These are phyloP conservation scores for Paecilomyces niveus DNA, from an alignment of 2,329 filamentous ascomycete genomes.

Conservation along the genomic window DNA sequence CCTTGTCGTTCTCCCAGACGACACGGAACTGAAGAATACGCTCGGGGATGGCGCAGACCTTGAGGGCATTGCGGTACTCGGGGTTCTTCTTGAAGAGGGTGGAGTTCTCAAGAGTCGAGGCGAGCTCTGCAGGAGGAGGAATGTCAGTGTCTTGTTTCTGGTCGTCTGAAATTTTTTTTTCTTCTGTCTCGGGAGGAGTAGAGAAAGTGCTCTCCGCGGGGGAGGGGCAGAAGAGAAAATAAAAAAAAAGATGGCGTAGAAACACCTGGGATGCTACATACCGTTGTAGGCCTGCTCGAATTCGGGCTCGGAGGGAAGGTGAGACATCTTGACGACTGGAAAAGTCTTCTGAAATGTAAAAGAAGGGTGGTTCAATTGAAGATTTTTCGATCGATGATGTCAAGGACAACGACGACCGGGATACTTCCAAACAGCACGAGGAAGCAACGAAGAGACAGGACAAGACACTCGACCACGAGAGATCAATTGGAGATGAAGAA, in stretches of 20 bases:
- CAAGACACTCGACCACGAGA: not conserved
- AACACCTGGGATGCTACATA: slow-evolving; percentile 37
- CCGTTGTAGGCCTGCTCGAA: slow-evolving; percentile 98
- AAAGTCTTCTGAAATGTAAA: slow-evolving; percentile 3
- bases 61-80: slow-evolving; percentile 85
- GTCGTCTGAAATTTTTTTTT: not conserved
- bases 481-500: slow-evolving; percentile 9
- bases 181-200: not conserved
- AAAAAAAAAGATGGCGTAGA: not conserved
- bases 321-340: slow-evolving; percentile 56
- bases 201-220: not conserved
- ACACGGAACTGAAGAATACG: slow-evolving; percentile 96
- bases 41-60: slow-evolving; percentile 85
- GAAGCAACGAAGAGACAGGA: not conserved
- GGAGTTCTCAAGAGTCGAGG: slow-evolving; percentile 88
- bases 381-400: slow-evolving; percentile 4
- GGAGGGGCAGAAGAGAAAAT: slow-evolving; percentile 1
- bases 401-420: not conserved
- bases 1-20: slow-evolving; percentile 92
- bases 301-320: slow-evolving; percentile 84
- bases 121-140: slow-evolving; percentile 61
- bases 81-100: slow-evolving; percentile 89
- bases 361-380: not conserved
- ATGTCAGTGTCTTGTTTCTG: not conserved
- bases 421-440: not conserved